Evolutionary conservation across 2,329 filamentous ascomycete species (phyloP).

Genomic region (Trichoderma pleuroti): DNA sequence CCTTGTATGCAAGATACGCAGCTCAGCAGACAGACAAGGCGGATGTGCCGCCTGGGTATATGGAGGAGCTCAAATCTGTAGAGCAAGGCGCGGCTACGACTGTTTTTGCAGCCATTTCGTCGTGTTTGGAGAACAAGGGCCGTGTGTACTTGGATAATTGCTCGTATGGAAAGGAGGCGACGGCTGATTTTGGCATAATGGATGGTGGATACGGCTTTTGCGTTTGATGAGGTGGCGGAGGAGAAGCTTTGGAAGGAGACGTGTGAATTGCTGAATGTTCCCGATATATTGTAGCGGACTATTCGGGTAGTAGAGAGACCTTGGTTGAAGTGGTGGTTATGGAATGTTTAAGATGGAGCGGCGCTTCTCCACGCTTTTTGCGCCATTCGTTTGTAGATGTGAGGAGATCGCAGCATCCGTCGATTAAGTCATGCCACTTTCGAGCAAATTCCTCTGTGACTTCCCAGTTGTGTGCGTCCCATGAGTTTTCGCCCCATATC

Average conservation of each 20-base stretch:
- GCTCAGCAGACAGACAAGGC: not conserved
- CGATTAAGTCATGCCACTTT: not conserved
- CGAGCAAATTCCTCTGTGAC: not conserved
- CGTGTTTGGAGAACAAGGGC: not conserved
- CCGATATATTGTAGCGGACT: not conserved
- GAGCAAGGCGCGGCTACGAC: not conserved
- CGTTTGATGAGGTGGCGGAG: not conserved
- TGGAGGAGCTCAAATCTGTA: not conserved
- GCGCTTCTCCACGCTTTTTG: not conserved
- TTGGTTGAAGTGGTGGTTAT: accelerated
- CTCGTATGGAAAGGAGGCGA: not conserved
- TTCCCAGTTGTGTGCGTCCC: not conserved
- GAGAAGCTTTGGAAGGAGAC: not conserved
- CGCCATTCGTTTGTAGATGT: not conserved
- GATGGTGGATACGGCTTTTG: not conserved
- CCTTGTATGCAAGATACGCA: not conserved
- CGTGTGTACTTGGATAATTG: not conserved
- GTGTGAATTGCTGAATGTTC: not conserved
- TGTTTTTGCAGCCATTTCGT: not conserved
- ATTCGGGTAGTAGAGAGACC: not conserved
- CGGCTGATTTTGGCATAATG: not conserved
- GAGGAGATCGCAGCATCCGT: not conserved
- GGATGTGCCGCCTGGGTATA: not conserved
- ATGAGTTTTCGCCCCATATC: not conserved
- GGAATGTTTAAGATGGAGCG: not conserved